Base-by-base conservation (phyloP, 345 rosid species). In the Cardiospermum halicacabum region DNA sequence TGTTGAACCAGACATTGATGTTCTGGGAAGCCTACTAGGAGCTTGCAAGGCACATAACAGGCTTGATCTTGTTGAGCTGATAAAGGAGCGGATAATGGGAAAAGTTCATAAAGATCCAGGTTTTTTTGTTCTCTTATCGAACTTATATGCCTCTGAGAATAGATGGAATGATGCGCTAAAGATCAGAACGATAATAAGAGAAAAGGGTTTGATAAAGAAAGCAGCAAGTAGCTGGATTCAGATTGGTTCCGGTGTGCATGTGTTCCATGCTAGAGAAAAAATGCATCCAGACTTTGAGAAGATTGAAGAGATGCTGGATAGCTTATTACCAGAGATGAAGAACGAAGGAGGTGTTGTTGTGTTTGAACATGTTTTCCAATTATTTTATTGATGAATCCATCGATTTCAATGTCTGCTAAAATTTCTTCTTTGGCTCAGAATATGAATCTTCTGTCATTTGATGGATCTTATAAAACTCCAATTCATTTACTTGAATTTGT, bases 211-310 rank as follows among this genome's bases (percentile, higher is more conserved):
- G 28, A 48, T 54, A 11, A 82, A 78, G 59, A 68, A 47, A 54
- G 79, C 85, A 1, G 88, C 88, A 22, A 72, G 73, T 69, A 81
- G 88, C 71, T 82, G 81, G 82, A 73, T 82, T 74, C 78, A 78
- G 76, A 64, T 79, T 22, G 86, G 78, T 58, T 61, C 48, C 0
- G 1, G 53, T 26, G 54, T 72, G 60, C 74, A 73, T 27, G 57
- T 12, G 54, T 76, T 80, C 60, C 74, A 70, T 62, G 74, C 78
- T 21, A 42, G 70, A 62, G 75, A 61, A 21, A 47, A 31, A 27
- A 67, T 28, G 49, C 75, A 71, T 59, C 70, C 59, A 0, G 30
- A 76, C 53, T 31, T 57, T 16, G 30, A 57, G 25, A 39, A 68
- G 49, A 70, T 67, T 56, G 71, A 73, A 66, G 59, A 64, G 24